Evolutionary conservation across 352 stramenopile species (phyloP), one percentile per base, ranked within the genome.

Genomic region (Phytophthora foliorum): DNA sequence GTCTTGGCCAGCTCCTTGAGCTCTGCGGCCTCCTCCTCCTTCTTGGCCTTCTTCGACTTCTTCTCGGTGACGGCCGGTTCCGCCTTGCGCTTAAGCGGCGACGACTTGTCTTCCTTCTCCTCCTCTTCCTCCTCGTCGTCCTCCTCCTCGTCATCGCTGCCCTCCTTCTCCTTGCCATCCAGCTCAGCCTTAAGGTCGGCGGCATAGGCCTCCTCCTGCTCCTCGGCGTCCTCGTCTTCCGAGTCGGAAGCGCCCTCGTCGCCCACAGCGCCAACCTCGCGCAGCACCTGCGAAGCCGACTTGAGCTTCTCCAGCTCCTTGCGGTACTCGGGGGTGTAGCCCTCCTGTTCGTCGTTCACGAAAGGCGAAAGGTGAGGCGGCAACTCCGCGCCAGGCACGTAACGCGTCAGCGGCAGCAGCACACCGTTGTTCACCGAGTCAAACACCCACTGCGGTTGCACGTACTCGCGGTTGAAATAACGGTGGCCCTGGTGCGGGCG

Each of bases 391-490:
- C 97, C 97, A n/a, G 98, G 93, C 29, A 82, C 82, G 77, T 99
- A 99, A 39, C 89, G 91, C 16, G 87, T 77, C 29, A 98, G 78
- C 4, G 98, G 97, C 48, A 99, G 73, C 32, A 99, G 48, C 42
- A 99, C 89, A 36, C 93, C 84, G 61, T 98, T 98, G 82, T 99
- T 99, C 29, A 99, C 86, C 29, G 87, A 97, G 85, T 99, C 98
- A 53, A 99, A 97, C 24, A 99, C 85, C 98, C 98, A 99, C 78
- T 99, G 98, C 34, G 98, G 98, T 84, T 99, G 98, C 44, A 99
- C 88, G 68, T 98, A 99, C 79, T 99, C 98, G 69, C 97, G 88
- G 69, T 87, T 94, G 42, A 94, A 94, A 77, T 96, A 94, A 4
- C 78, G 88, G 58, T 96, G 81, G 14, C 90, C 90, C 32, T 98